phyloP scores from a whole-genome alignment of 1,284 basidiomycete species.

The Sanghuangporus sanghuang region DNA sequence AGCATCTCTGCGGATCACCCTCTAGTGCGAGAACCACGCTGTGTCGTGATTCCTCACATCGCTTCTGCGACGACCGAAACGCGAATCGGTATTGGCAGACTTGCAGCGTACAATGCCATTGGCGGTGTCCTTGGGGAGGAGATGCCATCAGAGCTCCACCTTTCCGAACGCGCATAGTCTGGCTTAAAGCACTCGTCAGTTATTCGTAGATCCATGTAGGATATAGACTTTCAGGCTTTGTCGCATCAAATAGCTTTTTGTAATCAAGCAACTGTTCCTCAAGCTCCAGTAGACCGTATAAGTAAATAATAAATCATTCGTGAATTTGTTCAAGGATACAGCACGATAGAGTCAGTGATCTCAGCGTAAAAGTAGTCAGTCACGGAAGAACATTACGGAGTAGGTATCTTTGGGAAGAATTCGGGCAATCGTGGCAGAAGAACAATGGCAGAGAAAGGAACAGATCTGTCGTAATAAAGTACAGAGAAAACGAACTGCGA shows the following conservation, averaged over 20 bases:
- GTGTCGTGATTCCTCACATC: slow-evolving; percentile 84
- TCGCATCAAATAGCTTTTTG: background rate
- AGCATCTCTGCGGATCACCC: slow-evolving; percentile 71
- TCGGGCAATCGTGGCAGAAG: no score
- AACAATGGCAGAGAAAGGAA: no score
- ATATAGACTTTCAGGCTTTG: background rate
- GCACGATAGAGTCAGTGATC: background rate
- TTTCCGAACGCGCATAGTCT: slow-evolving; percentile 20
- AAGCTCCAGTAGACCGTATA: background rate
- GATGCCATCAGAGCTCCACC: slow-evolving; percentile 51
- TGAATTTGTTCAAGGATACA: no score
- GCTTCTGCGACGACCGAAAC: slow-evolving; percentile 88
- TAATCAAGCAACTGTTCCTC: background rate
- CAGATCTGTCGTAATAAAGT: no score
- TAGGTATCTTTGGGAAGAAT: no score
- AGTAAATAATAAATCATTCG: no score
- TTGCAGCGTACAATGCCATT: slow-evolving; percentile 65
- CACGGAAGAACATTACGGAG: background rate
- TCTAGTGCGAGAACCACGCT: slow-evolving; percentile 70
- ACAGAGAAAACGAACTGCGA: no score
- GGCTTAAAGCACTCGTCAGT: background rate
- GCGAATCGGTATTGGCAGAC: slow-evolving; percentile 73
- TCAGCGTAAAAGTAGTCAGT: background rate
- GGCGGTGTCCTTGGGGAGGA: slow-evolving; percentile 42
- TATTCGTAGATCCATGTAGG: background rate